phyloP scores from a whole-genome alignment of 2,329 filamentous ascomycete genomes.

The Fusarium circinatum region DNA sequence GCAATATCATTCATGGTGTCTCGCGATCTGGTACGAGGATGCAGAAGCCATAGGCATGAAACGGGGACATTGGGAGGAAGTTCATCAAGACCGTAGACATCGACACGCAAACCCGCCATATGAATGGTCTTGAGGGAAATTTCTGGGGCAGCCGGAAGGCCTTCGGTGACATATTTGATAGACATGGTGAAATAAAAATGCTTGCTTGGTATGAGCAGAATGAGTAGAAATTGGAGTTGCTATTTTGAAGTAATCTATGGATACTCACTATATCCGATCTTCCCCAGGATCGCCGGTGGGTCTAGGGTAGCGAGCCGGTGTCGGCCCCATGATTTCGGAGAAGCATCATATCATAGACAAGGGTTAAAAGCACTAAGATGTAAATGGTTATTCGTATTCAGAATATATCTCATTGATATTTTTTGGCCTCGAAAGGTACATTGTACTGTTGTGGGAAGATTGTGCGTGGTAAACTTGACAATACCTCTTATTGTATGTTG shows the following conservation, averaged over 20 bases:
- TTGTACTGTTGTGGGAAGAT: not conserved
- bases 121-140: conserved; percentile 74
- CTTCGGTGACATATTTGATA: conserved; percentile 47
- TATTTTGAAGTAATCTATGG: not conserved
- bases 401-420: not conserved
- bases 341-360: not conserved
- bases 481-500: not conserved
- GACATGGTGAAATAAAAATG: conserved; percentile 29
- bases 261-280: not conserved
- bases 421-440: not conserved
- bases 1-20: conserved; percentile 82
- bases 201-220: not conserved
- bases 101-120: conserved; percentile 81
- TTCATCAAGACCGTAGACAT: conserved; percentile 84
- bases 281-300: conserved; percentile 23
- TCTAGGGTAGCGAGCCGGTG: conserved; percentile 28
- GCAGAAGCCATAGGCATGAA: conserved; percentile 90
- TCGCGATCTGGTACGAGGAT: conserved; percentile 78
- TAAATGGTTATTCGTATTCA: not conserved
- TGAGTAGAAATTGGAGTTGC: not conserved
- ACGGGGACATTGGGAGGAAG: conserved; percentile 67
- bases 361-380: not conserved
- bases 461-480: too few species aligned
- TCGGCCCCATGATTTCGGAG: not conserved
- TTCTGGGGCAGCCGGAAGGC: conserved; percentile 53